A percentile compares a stretch with the other conserved stretches of the same genome.
Conservation (phyloP, 768 basidiomycete species). For the Rhodotorula paludigena region DNA sequence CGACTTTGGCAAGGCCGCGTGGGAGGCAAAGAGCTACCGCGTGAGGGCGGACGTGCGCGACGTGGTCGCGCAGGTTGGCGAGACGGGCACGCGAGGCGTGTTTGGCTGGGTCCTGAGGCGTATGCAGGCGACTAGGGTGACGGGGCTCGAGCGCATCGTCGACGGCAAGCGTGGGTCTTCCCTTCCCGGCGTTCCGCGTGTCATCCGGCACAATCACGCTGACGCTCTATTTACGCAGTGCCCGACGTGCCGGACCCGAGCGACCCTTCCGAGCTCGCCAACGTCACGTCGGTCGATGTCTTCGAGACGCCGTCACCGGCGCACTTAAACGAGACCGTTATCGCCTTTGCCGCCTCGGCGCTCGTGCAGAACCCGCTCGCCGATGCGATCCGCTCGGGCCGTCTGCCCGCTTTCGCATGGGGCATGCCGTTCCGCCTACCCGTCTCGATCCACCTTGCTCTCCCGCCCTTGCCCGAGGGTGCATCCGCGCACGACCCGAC, state of each 20-base stretch:
- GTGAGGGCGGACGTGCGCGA: neutral
- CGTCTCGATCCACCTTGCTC: slow-evolving; percentile 26
- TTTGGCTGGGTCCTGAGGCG: slow-evolving; percentile 3
- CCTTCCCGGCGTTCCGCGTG: neutral
- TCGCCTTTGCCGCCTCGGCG: slow-evolving; percentile 19
- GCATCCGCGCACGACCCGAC: neutral
- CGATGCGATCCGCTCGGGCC: slow-evolving; percentile 7
- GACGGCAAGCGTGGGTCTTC: neutral
- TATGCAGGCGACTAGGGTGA: slow-evolving; percentile 3
- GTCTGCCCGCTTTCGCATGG: slow-evolving; percentile 18
- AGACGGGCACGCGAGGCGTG: neutral
- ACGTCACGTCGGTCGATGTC: slow-evolving; percentile 17
- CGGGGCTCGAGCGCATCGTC: neutral
- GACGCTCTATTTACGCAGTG: neutral
- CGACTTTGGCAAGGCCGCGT: slow-evolving; percentile 8
- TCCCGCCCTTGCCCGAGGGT: neutral
- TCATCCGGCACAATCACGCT: neutral
- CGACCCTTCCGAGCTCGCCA: slow-evolving; percentile 25
- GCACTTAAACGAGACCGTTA: slow-evolving; percentile 15
- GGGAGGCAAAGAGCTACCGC: slow-evolving; percentile 8
- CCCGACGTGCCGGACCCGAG: slow-evolving; percentile 15
- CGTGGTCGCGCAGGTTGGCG: slow-evolving; percentile 9
- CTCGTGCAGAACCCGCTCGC: slow-evolving; percentile 25
- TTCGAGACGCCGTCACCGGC: slow-evolving; percentile 13
- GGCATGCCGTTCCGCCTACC: slow-evolving; percentile 36